Percentiles rank a stretch among this genome's conserved stretches.
Conservation (phyloP, 805 yeast genomes). For the Saccharomycodes ludwigii region DNA sequence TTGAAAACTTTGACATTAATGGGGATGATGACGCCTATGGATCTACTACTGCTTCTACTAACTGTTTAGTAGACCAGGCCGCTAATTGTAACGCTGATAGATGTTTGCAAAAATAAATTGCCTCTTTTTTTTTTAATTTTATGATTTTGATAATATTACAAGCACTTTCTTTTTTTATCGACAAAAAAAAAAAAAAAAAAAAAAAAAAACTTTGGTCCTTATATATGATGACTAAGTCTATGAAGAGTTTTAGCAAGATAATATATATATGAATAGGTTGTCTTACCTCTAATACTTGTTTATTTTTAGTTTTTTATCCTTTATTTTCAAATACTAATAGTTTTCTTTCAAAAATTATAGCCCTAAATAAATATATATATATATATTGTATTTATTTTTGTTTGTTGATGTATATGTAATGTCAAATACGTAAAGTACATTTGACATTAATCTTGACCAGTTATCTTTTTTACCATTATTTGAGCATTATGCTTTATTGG, state of each 20-base stretch:
- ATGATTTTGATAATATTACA: no score
- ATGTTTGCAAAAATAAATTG: slow-evolving; percentile 23
- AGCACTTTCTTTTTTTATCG: neutral
- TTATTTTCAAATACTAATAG: no score
- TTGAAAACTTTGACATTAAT: slow-evolving; percentile 1
- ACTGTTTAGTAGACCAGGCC: slow-evolving; percentile 40
- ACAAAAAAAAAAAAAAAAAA: neutral
- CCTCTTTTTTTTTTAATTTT: neutral
- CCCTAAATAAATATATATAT: no score
- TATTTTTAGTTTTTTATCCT: neutral
- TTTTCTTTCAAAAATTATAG: no score
- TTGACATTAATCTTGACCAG: neutral
- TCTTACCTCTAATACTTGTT: no score
- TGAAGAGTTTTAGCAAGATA: no score
- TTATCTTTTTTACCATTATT: neutral
- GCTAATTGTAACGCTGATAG: slow-evolving; percentile 36
- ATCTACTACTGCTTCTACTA: slow-evolving; percentile 20
- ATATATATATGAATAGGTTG: no score
- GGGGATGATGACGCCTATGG: slow-evolving; percentile 18
- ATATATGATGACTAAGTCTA: neutral
- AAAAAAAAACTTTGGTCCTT: neutral
- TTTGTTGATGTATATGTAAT: no score
- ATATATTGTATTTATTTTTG: no score
- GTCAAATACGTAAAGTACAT: no score
- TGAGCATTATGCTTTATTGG: neutral